These are phyloP conservation scores for Beauveria asiatica DNA, from an alignment of 2,329 filamentous ascomycete species.

Conservation along the genomic window DNA sequence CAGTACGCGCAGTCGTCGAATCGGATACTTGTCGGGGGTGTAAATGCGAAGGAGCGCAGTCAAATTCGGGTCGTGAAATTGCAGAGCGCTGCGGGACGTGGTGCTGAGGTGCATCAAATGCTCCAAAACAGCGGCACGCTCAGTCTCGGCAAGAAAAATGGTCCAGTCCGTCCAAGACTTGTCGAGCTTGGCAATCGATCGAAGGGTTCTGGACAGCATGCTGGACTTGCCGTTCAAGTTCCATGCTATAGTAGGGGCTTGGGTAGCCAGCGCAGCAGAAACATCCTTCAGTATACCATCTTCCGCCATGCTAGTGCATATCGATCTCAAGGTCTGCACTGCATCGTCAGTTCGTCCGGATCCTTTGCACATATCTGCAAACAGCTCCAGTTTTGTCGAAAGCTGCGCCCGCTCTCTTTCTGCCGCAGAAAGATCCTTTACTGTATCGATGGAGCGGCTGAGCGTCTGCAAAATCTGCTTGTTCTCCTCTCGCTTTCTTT, in stretches of 20 bases:
- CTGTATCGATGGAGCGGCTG: slow-evolving; percentile 53
- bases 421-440: slow-evolving; percentile 42
- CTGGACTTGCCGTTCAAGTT: slow-evolving; percentile 38
- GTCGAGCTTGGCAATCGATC: slow-evolving; percentile 51
- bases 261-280: slow-evolving; percentile 37
- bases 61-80: slow-evolving; percentile 37
- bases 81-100: slow-evolving; percentile 25
- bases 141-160: slow-evolving; percentile 39
- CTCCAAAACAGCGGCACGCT: slow-evolving; percentile 51
- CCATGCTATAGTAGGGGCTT: slow-evolving; percentile 47
- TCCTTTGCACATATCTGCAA: slow-evolving; percentile 52
- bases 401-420: slow-evolving; percentile 55
- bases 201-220: slow-evolving; percentile 49
- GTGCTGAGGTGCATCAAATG: slow-evolving; percentile 46
- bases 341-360: slow-evolving; percentile 48
- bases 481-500: slow-evolving; percentile 27
- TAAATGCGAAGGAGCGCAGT: slow-evolving; percentile 42
- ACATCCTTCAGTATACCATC: slow-evolving; percentile 48
- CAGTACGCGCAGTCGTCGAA: slow-evolving; percentile 44
- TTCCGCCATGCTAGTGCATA: slow-evolving; percentile 54
- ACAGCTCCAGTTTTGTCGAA: slow-evolving; percentile 55
- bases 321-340: slow-evolving; percentile 46
- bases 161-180: slow-evolving; percentile 49
- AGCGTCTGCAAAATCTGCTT: slow-evolving; percentile 46
- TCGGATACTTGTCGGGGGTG: slow-evolving; percentile 39